A percentile compares a stretch with the other conserved stretches of the same genome.
Conservation (phyloP, 1,284 basidiomycete genomes). For the Abortiporus biennis region DNA sequence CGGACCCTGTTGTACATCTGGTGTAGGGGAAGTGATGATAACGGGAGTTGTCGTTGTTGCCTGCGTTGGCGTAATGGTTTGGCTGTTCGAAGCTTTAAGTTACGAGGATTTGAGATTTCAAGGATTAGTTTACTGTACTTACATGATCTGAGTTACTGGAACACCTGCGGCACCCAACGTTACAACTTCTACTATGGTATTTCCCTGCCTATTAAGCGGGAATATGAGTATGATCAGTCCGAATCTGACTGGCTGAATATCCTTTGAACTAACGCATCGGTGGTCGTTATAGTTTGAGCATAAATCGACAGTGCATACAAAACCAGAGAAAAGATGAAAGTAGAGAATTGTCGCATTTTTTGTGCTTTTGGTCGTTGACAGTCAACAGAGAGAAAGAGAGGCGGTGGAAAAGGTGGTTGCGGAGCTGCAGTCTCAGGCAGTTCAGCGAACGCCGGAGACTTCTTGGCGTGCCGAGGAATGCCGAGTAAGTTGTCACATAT, state of each 20-base stretch:
- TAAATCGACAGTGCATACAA: conserved; percentile 23
- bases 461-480: not conserved
- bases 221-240: not conserved
- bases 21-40: too few species aligned
- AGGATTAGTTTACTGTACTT: not conserved
- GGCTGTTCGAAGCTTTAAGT: conserved; percentile 1
- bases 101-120: too few species aligned
- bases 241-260: conserved; percentile 3
- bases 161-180: conserved; percentile 36
- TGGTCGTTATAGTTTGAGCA: conserved; percentile 43
- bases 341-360: not conserved
- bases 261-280: conserved; percentile 33
- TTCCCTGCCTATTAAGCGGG: conserved; percentile 35
- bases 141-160: conserved; percentile 7
- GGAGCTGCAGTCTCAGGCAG: too few species aligned
- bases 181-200: conserved; percentile 47
- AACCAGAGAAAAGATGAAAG: conserved; percentile 15
- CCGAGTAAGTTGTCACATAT: too few species aligned
- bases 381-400: not conserved
- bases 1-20: conserved; percentile 39
- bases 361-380: too few species aligned
- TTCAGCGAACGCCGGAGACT: not conserved
- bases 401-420: not conserved
- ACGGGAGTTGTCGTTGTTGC: conserved; percentile 18
- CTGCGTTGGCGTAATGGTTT: conserved; percentile 21